These are phyloP conservation scores for Mrakia frigida DNA, from an alignment of 768 basidiomycete genomes.

Conservation along the genomic window DNA sequence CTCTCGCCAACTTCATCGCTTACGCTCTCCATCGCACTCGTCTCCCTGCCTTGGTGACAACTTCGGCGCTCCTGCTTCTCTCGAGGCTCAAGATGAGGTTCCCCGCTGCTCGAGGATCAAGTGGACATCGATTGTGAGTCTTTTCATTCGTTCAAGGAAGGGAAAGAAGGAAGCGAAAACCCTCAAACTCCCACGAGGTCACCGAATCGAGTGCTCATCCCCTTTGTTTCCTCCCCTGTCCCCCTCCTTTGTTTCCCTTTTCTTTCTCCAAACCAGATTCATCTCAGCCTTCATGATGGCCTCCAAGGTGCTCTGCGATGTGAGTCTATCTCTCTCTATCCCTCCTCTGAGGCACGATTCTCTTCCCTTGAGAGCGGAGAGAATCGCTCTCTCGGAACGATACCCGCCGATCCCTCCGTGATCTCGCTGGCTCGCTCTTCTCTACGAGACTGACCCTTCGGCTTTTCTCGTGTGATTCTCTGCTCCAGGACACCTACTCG, in stretches of 20 bases:
- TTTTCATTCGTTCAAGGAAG: slow-evolving; percentile 37
- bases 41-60: slow-evolving; percentile 61
- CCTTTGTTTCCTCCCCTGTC: neutral
- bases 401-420: neutral
- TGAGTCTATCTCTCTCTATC: neutral
- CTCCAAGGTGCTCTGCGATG: slow-evolving; percentile 65
- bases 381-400: neutral
- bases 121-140: slow-evolving; percentile 64
- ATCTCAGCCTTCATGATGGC: slow-evolving; percentile 59
- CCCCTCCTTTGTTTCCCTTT: neutral
- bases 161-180: neutral
- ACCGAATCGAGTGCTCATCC: neutral
- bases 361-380: neutral
- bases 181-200: neutral
- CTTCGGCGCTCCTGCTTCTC: slow-evolving; percentile 64
- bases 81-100: slow-evolving; percentile 81
- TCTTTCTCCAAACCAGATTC: neutral
- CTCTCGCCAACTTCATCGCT: slow-evolving; percentile 34
- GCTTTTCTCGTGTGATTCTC: too few species aligned
- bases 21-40: slow-evolving; percentile 52
- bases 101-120: slow-evolving; percentile 81
- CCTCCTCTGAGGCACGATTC: neutral
- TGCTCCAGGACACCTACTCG: slow-evolving; percentile 74
- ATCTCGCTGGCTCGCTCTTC: neutral
- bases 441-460: too few species aligned